These are phyloP conservation scores for Cyclocybe aegerita DNA, from an alignment of 768 basidiomycete genomes.

Conservation along the genomic window DNA sequence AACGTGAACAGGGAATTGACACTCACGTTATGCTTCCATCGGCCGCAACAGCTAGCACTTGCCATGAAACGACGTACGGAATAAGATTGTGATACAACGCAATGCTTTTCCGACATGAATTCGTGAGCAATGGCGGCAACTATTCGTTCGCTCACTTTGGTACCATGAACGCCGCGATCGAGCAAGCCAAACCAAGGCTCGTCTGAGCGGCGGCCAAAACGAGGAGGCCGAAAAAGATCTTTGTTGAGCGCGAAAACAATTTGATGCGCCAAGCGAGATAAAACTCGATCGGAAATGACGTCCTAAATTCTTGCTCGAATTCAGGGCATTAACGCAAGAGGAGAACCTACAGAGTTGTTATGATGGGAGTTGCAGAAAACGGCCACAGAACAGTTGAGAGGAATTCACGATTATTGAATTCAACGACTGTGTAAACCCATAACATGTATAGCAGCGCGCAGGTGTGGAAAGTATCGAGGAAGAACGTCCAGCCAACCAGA, in stretches of 20 bases:
- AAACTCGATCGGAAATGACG: slow-evolving; percentile 30
- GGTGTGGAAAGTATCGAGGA: slow-evolving; percentile 27
- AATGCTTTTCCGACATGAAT: slow-evolving; percentile 13
- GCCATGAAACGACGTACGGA: slow-evolving; percentile 29
- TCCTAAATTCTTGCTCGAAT: slow-evolving; percentile 12
- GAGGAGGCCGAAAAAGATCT: slow-evolving; percentile 18
- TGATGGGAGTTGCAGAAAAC: slow-evolving; percentile 25
- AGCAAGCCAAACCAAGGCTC: slow-evolving; percentile 21
- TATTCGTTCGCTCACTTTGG: slow-evolving; percentile 16
- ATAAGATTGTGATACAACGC: slow-evolving; percentile 21
- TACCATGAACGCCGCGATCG: slow-evolving; percentile 19
- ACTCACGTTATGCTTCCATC: slow-evolving; percentile 29
- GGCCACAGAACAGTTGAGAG: slow-evolving; percentile 23
- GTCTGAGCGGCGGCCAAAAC: slow-evolving; percentile 21
- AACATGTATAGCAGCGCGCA: slow-evolving; percentile 24
- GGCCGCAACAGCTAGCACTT: slow-evolving; percentile 21
- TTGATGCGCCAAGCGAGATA: slow-evolving; percentile 30
- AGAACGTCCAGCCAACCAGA: slow-evolving; percentile 26
- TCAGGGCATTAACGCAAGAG: neutral
- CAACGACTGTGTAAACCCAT: slow-evolving; percentile 24
- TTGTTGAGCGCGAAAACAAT: slow-evolving; percentile 19
- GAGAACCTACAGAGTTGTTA: slow-evolving; percentile 23
- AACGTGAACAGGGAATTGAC: neutral
- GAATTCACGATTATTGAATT: slow-evolving; percentile 21
- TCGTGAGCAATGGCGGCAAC: neutral